phyloP scores from a whole-genome alignment of 495 filamentous ascomycete genomes.

The Trichocladium antarcticum region DNA sequence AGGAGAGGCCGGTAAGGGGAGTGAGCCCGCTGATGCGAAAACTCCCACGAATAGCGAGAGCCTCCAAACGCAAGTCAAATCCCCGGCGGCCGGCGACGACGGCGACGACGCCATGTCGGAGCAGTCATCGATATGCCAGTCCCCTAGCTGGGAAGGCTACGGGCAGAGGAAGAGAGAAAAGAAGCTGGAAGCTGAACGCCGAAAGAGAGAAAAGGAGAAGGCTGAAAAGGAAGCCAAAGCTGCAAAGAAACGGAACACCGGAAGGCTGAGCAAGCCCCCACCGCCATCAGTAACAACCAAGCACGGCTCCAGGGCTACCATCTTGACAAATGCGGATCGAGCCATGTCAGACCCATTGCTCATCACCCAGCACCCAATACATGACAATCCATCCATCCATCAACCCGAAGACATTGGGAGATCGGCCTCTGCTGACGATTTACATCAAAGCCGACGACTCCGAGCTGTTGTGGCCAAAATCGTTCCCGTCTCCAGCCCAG shows the following conservation, averaged over 20 bases:
- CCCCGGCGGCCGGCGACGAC: constrained; percentile 27
- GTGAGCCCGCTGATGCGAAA: constrained; percentile 1
- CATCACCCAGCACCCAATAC: constrained; percentile 8
- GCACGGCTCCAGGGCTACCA: constrained; percentile 2
- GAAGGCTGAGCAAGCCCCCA: constrained; percentile 27
- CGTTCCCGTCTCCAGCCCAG: constrained; percentile 1
- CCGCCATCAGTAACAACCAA: constrained; percentile 17
- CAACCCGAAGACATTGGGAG: constrained; percentile 7
- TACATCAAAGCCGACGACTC: constrained; percentile 14
- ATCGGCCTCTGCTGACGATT: constrained; percentile 15
- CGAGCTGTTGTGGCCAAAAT: constrained; percentile 18
- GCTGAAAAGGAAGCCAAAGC: constrained; percentile 29
- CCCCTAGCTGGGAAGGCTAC: constrained; percentile 45
- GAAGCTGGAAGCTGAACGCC: constrained; percentile 35
- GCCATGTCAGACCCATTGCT: constrained; percentile 26
- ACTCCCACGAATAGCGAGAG: constrained; percentile 11
- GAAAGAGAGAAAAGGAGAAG: constrained; percentile 34
- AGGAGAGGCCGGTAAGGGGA: background rate
- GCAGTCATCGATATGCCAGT: constrained; percentile 45
- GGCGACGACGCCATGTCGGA: constrained; percentile 33
- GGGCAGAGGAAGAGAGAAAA: constrained; percentile 41
- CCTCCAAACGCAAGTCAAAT: constrained; percentile 35
- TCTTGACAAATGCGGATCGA: constrained; percentile 15
- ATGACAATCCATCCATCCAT: constrained; percentile 1
- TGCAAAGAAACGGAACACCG: constrained; percentile 18